A percentile compares a stretch with the other conserved stretches of the same genome.
These are phyloP conservation scores for Cercospora canescens DNA, from an alignment of 2,329 filamentous ascomycete genomes.

Conservation along the genomic window DNA sequence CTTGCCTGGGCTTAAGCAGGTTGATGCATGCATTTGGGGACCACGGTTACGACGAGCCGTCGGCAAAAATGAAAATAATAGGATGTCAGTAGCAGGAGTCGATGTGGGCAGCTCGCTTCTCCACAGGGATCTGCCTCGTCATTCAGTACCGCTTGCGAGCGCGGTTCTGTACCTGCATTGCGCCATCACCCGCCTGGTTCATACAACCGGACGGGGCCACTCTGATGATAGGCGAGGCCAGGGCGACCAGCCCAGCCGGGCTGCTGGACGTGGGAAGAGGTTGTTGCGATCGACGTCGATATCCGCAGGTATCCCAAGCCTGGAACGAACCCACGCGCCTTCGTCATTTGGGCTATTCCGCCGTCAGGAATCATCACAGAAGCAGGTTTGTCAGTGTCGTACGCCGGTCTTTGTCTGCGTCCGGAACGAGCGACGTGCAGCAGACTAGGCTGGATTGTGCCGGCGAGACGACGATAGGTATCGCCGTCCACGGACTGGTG, in stretches of 20 bases:
- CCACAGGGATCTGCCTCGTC: conserved; percentile 14
- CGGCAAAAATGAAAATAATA: conserved; percentile 16
- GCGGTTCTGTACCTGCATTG: conserved; percentile 21
- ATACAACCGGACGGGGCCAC: background rate
- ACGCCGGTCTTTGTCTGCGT: background rate
- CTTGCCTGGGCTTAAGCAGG: conserved; percentile 13
- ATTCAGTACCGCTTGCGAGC: conserved; percentile 20
- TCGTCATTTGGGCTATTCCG: background rate
- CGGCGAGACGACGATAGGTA: background rate
- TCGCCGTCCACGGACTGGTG: background rate
- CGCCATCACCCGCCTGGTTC: conserved; percentile 16
- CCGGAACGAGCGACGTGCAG: background rate
- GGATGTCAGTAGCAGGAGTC: conserved; percentile 11
- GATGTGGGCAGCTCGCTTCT: background rate
- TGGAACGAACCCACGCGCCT: background rate
- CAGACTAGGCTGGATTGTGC: background rate
- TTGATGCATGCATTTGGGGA: conserved; percentile 18
- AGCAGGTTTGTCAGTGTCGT: background rate
- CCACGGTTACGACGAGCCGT: conserved; percentile 8
- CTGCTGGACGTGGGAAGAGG: conserved; percentile 2
- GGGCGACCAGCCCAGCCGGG: background rate
- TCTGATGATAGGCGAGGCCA: background rate
- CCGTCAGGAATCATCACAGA: background rate
- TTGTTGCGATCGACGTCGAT: conserved; percentile 17
- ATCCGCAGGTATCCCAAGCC: background rate